These are phyloP conservation scores for Pythium insidiosum DNA, from an alignment of 352 stramenopile species.

Conservation along the genomic window DNA sequence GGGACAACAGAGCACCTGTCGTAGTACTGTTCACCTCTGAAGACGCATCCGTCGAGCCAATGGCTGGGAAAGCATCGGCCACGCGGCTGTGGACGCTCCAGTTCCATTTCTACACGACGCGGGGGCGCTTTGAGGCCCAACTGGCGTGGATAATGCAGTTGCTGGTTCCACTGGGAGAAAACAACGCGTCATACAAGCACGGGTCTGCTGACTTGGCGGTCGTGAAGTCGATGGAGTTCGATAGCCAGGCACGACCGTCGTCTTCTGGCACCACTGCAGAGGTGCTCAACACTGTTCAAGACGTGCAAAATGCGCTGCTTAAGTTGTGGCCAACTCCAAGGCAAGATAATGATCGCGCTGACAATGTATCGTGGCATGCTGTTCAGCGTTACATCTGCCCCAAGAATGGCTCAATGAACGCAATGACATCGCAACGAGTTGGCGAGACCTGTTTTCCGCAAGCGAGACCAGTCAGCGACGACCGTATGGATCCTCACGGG, in stretches of 20 bases:
- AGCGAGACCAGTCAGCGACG: slow-evolving; percentile 34
- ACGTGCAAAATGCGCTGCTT: background rate
- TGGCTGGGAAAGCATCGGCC: background rate
- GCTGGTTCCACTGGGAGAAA: background rate
- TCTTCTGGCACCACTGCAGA: background rate
- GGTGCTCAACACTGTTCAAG: background rate
- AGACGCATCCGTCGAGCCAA: slow-evolving; percentile 1
- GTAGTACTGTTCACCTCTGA: slow-evolving; percentile 11
- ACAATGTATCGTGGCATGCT: slow-evolving; percentile 4
- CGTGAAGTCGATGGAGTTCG: too few species aligned
- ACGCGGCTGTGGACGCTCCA: background rate
- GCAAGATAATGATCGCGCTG: too few species aligned
- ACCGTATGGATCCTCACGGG: slow-evolving; percentile 52
- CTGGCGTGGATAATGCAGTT: slow-evolving; percentile 9
- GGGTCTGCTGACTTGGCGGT: too few species aligned
- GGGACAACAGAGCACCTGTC: background rate
- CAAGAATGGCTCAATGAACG: slow-evolving; percentile 21
- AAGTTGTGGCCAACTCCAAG: too few species aligned
- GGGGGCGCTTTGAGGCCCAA: slow-evolving; percentile 2
- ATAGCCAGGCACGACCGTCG: background rate
- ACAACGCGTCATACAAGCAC: background rate
- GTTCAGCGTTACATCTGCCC: slow-evolving; percentile 44
- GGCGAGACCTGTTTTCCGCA: slow-evolving; percentile 36
- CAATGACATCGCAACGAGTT: slow-evolving; percentile 31
- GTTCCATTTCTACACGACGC: slow-evolving; percentile 4